Evolutionary conservation across 2,329 filamentous ascomycete species (phyloP), one percentile per base, ranked within the genome.

Genomic region (Penicillium sp.): DNA sequence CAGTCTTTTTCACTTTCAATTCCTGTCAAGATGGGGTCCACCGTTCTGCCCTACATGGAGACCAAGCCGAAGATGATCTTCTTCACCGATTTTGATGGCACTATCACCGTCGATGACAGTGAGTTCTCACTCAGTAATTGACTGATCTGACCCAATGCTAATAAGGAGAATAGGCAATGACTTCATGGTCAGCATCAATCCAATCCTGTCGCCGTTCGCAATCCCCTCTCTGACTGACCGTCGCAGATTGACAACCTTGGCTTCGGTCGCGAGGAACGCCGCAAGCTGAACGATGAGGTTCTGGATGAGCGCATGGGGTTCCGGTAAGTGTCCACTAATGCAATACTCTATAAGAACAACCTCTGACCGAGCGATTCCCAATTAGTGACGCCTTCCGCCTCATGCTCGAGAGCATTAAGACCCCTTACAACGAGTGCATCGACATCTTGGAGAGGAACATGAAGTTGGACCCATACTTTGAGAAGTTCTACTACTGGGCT

Each of bases 81-180:
- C 86, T 98, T 98, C 84, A 97, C 93, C 70, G 95, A 99, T 81
- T 98, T 98, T 76, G 95, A 99, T 80, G 95, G 95, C 73, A 98
- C 93, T 58, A 94, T 97, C 76, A 97, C 94, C 53, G 85, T 88
- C 60, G 82, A 87, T 73, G 88, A 90, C 78, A 88, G 86, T 85
- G 73, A 74, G 83, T 81, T 59, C 56, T 24, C 19, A 53, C 40
- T 37, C 44, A n/a, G 19, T 12, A 3, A 19, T 26, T 15, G 5
- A 26, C 19, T 44, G 19, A 40, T n/a, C 53, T 19, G 28, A 26
- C 19, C 2, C 38, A 47, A 63, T 42, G 63, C 64, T 70, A 45
- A 72, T 53, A 17, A 15, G 35, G 47, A 13, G 45, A 30, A 33
- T 66, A 85, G 84, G 85, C 80, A 89, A 90, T 83, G 87, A 90